Evolutionary conservation across 441 rosid genomes (phyloP).

Genomic region (Populus hybrid): DNA sequence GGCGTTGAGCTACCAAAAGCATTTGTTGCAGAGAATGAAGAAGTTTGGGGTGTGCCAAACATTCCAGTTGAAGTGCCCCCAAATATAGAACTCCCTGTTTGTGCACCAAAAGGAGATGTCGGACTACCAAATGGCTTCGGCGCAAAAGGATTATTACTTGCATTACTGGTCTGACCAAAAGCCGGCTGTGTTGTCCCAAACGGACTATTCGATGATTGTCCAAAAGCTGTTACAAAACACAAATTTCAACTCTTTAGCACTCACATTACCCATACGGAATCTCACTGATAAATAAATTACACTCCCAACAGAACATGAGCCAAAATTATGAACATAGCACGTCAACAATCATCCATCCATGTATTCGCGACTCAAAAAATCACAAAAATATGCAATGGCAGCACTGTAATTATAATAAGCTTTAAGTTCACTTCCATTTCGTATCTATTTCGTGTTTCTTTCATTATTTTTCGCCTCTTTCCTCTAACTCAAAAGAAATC

Average conservation of each 20-base stretch:
- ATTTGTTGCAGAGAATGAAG: conserved; percentile 64
- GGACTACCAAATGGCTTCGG: conserved; percentile 72
- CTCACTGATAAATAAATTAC: conserved; percentile 10
- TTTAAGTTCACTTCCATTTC: not conserved
- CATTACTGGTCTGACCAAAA: conserved; percentile 70
- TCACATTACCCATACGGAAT: not conserved
- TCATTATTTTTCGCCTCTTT: not conserved
- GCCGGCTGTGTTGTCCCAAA: conserved; percentile 64
- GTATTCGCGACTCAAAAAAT: too few species aligned
- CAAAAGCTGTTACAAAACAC: conserved; percentile 60
- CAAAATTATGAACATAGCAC: not conserved
- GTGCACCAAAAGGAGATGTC: conserved; percentile 74
- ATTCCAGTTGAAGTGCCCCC: conserved; percentile 91
- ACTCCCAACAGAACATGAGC: not conserved
- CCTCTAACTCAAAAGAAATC: not conserved
- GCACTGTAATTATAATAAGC: not conserved
- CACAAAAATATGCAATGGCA: not conserved
- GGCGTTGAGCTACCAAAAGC: conserved; percentile 69
- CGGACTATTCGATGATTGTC: conserved; percentile 74
- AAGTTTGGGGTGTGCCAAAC: conserved; percentile 66
- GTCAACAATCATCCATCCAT: not conserved
- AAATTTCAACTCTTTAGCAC: conserved; percentile 12
- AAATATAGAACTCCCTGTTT: conserved; percentile 68
- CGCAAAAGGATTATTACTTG: conserved; percentile 69
- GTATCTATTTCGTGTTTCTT: not conserved